phyloP scores from a whole-genome alignment of 345 rosid genomes.

The Syzygium grande region DNA sequence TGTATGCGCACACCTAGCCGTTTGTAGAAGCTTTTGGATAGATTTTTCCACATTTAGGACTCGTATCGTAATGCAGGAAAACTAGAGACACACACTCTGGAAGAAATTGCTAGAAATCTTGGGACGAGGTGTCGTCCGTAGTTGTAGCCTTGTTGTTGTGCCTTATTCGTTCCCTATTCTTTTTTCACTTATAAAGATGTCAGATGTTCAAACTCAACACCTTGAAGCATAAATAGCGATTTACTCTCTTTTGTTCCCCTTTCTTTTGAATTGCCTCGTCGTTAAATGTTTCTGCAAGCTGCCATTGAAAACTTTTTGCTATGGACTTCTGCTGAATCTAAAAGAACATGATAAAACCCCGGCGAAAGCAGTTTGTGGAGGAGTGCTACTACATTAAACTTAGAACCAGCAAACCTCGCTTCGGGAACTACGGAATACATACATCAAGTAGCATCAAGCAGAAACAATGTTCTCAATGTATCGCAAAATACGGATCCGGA shows the following conservation, averaged over 20 bases:
- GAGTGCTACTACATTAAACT: not conserved
- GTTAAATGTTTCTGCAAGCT: not conserved
- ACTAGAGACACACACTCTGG: too few relatives aligned
- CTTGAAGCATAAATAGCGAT: not conserved
- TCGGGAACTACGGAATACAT: not conserved
- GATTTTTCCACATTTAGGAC: too few relatives aligned
- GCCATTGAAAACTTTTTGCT: not conserved
- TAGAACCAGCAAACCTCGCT: not conserved
- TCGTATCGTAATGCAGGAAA: too few relatives aligned
- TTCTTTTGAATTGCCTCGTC: not conserved
- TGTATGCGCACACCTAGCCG: too few relatives aligned
- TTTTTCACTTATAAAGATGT: not conserved
- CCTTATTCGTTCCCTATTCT: not conserved
- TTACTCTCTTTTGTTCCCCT: not conserved
- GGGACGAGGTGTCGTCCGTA: not conserved
- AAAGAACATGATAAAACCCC: not conserved
- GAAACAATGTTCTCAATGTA: not conserved
- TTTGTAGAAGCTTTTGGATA: too few relatives aligned
- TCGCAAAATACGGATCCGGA: rapidly evolving
- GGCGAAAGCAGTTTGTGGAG: not conserved
- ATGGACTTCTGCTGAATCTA: not conserved
- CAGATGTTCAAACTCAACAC: not conserved
- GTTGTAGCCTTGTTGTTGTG: not conserved
- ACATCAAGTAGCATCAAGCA: not conserved
- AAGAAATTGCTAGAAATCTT: too few relatives aligned